Evolutionary conservation across 1,284 basidiomycete genomes (phyloP).

Genomic region (Boletus sp.): DNA sequence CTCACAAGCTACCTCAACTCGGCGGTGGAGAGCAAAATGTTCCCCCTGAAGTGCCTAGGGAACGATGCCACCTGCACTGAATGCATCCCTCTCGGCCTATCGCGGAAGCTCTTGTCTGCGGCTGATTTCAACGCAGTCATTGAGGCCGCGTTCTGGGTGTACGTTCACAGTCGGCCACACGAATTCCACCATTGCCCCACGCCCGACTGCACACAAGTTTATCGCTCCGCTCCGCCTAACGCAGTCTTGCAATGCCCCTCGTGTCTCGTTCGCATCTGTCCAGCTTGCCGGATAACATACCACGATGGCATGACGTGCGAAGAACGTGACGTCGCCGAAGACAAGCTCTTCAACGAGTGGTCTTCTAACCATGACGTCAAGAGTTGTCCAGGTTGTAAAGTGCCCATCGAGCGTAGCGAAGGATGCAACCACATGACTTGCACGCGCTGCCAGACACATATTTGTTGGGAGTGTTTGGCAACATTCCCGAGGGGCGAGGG

Average conservation of each 20-base stretch:
- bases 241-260: constrained; percentile 64
- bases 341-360: constrained; percentile 59
- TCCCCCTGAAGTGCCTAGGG: constrained; percentile 67
- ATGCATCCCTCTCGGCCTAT: constrained; percentile 47
- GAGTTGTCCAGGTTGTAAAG: constrained; percentile 63
- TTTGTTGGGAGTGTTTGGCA: constrained; percentile 70
- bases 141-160: constrained; percentile 52
- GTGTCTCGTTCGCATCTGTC: constrained; percentile 65
- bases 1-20: constrained; percentile 53
- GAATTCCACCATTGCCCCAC: constrained; percentile 72
- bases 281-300: constrained; percentile 57
- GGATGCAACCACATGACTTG: constrained; percentile 79
- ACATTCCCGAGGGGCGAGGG: constrained; percentile 57
- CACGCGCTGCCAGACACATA: constrained; percentile 63
- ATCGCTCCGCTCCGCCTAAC: constrained; percentile 48
- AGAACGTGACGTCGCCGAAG: constrained; percentile 48
- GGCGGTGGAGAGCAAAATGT: constrained; percentile 52
- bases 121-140: constrained; percentile 51
- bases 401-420: constrained; percentile 61
- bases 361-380: constrained; percentile 56
- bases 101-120: constrained; percentile 46
- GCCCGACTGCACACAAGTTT: constrained; percentile 69
- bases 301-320: constrained; percentile 64
- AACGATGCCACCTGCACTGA: constrained; percentile 51
- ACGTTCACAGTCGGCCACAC: constrained; percentile 51